A percentile compares a stretch with the other conserved stretches of the same genome.
These are phyloP conservation scores for Corchorus capsularis DNA, from an alignment of 345 rosid species.

Conservation along the genomic window DNA sequence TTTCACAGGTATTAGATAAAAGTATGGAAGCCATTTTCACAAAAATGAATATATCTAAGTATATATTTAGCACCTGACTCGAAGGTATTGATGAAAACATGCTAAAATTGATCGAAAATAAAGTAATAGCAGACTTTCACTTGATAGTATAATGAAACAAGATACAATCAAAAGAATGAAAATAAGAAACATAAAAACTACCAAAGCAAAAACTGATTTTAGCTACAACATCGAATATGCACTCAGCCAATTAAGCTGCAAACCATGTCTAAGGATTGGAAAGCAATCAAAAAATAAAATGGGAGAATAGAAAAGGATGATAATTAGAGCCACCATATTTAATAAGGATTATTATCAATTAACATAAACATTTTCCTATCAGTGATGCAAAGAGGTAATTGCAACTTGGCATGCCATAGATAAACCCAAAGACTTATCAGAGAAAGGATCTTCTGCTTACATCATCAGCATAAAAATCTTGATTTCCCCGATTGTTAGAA, in stretches of 20 bases:
- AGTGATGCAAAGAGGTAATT: conserved; percentile 12
- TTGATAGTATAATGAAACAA: background rate
- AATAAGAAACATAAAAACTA: background rate
- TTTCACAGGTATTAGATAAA: no score
- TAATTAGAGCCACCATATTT: background rate
- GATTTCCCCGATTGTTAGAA: conserved; percentile 51
- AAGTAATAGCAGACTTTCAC: background rate
- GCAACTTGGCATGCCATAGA: background rate
- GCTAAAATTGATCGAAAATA: background rate
- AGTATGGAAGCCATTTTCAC: no score
- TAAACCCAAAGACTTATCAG: background rate
- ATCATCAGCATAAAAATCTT: conserved; percentile 55
- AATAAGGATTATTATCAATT: background rate
- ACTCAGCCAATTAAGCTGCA: background rate
- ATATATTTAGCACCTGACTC: no score
- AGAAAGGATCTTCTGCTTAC: conserved; percentile 46
- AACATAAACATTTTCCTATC: background rate
- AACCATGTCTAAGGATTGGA: background rate
- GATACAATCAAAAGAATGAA: background rate
- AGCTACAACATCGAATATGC: conserved; percentile 3
- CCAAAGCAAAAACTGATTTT: background rate
- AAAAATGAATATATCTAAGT: no score
- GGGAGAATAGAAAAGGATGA: background rate
- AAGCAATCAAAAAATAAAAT: conserved; percentile 2
- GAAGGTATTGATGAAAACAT: background rate